Base-by-base conservation (phyloP, 352 stramenopile genomes). In the Labyrinthula sp. region DNA sequence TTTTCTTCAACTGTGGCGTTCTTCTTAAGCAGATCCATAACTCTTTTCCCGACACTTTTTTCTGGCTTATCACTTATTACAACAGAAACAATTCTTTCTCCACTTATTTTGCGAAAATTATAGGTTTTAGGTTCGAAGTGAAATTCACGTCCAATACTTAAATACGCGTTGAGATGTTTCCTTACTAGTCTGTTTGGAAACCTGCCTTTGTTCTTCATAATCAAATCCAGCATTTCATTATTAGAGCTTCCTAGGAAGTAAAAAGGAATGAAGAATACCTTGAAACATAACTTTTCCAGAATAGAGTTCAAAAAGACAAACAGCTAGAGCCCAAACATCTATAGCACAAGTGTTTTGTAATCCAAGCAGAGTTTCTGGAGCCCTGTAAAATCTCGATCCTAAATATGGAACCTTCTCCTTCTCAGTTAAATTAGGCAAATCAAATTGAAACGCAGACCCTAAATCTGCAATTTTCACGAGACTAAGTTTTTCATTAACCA, bases 331-430 rank as follows among this genome's bases (percentile, higher is more conserved):
- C 88, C 88, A 99, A 47, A 97, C 75, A 72, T 99, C 89, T 63
- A 97, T 79, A 38, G 79, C 70, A 17, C 24, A 17, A 30, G 7
- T 29, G 24, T 30, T 9, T 18, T 64, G 40, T 21, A 87, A 64
- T 30, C 76, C 75, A 30, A 86, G 59, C 48, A 86, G 73, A 29
- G 86, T 80, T 64, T 95, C 85, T 1, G 85, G 90, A 14, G 88
- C 84, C 39, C 89, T 79, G 64, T 97, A 99, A 60, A 94, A 99
- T 21, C 87, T 70, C 46, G 79, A 94, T n/a, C 97, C 89, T 5
- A 98, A 66, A 57, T 97, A 97, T 8, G 88, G 87, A 12, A 89
- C 95, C 17, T 82, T 77, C 35, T 93, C 77, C 54, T 91, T 83
- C n/a, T n/a, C n/a, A n/a, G n/a, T n/a, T n/a, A n/a, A n/a, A 38